Evolutionary conservation across 164 flowering plant species (phyloP).

Genomic region (Vitis cinerea): DNA sequence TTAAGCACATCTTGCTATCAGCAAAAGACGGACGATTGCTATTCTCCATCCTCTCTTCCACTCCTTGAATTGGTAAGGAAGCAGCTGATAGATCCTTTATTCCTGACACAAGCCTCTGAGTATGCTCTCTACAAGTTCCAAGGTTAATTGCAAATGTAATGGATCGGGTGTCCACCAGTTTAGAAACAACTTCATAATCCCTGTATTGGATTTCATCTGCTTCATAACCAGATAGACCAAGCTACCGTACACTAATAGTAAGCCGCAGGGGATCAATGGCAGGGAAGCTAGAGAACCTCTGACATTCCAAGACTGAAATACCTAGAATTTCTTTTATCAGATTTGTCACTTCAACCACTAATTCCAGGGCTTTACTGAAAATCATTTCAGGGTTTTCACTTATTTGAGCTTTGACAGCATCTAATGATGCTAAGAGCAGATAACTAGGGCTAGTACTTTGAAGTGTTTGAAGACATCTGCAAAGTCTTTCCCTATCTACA

Average conservation of each 20-base stretch:
- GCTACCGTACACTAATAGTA: conserved; percentile 29
- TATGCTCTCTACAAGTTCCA: conserved; percentile 35
- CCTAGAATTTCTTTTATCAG: conserved; percentile 20
- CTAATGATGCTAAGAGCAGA: conserved; percentile 40
- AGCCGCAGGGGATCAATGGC: conserved; percentile 36
- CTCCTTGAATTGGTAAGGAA: background rate
- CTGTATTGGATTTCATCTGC: conserved; percentile 31
- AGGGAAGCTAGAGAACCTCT: conserved; percentile 24
- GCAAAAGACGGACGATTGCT: conserved; percentile 26
- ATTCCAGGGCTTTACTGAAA: conserved; percentile 26
- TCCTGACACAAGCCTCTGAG: conserved; percentile 28
- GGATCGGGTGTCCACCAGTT: conserved; percentile 33
- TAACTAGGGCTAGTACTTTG: conserved; percentile 45
- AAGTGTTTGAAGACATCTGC: conserved; percentile 38
- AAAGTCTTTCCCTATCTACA: conserved; percentile 32
- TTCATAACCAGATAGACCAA: conserved; percentile 40
- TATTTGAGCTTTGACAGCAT: conserved; percentile 43
- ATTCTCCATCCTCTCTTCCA: conserved; percentile 5
- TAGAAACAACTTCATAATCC: conserved; percentile 26
- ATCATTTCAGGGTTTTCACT: conserved; percentile 24
- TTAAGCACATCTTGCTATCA: conserved; percentile 40
- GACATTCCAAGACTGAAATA: conserved; percentile 21
- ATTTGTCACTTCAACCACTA: conserved; percentile 24
- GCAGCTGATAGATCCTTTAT: conserved; percentile 16
- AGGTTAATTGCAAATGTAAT: conserved; percentile 35